These are phyloP conservation scores for Pseudopyrenochaeta lycopersici DNA, from an alignment of 2,329 filamentous ascomycete species.

Conservation along the genomic window DNA sequence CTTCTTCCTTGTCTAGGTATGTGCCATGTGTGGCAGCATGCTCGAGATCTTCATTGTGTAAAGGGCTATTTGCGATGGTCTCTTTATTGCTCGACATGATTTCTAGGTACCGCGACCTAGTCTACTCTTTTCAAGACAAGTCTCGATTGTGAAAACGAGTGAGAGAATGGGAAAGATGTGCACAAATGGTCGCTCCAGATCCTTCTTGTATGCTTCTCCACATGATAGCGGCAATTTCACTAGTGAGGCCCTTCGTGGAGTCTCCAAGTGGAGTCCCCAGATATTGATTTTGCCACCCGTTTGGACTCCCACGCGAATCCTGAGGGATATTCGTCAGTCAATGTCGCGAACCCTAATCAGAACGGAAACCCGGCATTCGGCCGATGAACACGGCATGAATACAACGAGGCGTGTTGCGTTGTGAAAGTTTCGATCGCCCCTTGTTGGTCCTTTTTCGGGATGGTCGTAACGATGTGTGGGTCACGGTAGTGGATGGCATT, in stretches of 20 bases:
- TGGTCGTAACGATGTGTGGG: not conserved
- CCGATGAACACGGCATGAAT: constrained; percentile 15
- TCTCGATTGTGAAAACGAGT: not conserved
- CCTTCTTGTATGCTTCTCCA: constrained; percentile 19
- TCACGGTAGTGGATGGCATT: not conserved
- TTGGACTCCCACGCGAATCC: constrained; percentile 15
- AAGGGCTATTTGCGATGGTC: constrained; percentile 1
- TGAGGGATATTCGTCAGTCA: constrained; percentile 13
- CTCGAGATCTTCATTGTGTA: constrained; percentile 31
- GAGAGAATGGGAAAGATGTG: not conserved
- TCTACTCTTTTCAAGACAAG: not conserved
- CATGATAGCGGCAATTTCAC: constrained; percentile 5
- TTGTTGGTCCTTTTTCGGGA: not conserved
- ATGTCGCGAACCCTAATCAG: constrained; percentile 16
- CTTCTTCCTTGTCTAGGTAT: constrained; percentile 34
- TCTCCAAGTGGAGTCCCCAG: constrained; percentile 29
- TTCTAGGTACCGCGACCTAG: not conserved
- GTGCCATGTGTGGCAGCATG: constrained; percentile 38
- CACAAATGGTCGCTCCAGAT: not conserved
- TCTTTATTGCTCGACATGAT: constrained; percentile 17
- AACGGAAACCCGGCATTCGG: constrained; percentile 3
- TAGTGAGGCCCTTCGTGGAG: constrained; percentile 4
- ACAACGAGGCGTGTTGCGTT: constrained; percentile 2
- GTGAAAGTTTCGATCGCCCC: not conserved
- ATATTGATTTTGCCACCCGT: constrained; percentile 14